Conservation (phyloP, 768 basidiomycete genomes). For the Lentinula guzmanii region DNA sequence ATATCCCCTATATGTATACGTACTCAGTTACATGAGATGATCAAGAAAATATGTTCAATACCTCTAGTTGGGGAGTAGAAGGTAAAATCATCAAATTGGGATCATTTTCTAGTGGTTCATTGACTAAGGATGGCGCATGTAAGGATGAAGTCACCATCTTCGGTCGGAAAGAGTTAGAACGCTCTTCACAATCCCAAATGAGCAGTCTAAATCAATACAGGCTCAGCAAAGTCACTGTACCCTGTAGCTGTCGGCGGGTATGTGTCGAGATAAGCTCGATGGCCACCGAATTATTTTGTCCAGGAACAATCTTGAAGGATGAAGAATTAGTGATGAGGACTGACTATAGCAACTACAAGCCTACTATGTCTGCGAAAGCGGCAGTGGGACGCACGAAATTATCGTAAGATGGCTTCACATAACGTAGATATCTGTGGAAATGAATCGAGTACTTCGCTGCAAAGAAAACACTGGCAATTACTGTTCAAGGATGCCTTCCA, state of each 20-base stretch:
- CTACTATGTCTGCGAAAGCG: conserved; percentile 83
- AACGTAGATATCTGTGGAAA: conserved; percentile 71
- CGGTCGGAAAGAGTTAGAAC: conserved; percentile 51
- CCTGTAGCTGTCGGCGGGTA: conserved; percentile 75
- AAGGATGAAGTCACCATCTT: neutral
- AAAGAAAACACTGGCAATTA: conserved; percentile 24
- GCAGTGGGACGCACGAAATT: conserved; percentile 89
- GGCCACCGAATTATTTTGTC: conserved; percentile 81
- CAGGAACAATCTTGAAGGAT: conserved; percentile 83
- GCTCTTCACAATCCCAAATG: conserved; percentile 41
- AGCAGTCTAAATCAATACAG: neutral
- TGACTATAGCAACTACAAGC: conserved; percentile 11
- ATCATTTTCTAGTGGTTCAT: conserved; percentile 35
- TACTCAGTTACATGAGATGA: neutral
- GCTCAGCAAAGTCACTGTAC: neutral
- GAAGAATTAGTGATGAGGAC: neutral
- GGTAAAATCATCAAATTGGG: conserved; percentile 61
- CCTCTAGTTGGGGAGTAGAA: conserved; percentile 77
- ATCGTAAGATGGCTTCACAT: conserved; percentile 93
- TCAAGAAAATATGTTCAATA: conserved; percentile 21
- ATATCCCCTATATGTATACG: conserved; percentile 61
- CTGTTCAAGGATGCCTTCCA: conserved; percentile 89
- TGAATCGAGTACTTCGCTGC: neutral
- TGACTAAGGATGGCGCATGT: neutral
- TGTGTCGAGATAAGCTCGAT: conserved; percentile 93